Evolutionary conservation across 805 yeast species (phyloP).

Genomic region (Candida dendrica): DNA sequence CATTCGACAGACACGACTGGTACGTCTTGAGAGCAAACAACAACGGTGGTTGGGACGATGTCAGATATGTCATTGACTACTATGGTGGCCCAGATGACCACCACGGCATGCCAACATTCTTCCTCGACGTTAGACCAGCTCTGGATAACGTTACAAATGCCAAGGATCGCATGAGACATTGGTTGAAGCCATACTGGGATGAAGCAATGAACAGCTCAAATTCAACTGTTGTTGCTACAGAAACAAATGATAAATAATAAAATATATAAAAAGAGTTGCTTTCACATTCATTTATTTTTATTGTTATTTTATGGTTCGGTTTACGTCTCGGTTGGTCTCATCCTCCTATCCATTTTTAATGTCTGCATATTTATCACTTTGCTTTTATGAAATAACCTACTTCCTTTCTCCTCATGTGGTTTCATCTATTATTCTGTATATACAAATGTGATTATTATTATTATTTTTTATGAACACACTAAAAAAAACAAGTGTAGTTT

Average conservation of each 20-base stretch:
- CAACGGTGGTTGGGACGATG: conserved; percentile 50
- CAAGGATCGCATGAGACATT: conserved; percentile 59
- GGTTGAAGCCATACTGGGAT: conserved; percentile 61
- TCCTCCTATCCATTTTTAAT: background rate
- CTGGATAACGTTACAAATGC: conserved; percentile 61
- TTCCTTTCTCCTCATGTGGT: background rate
- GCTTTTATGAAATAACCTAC: background rate
- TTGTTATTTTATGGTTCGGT: background rate
- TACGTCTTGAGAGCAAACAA: conserved; percentile 67
- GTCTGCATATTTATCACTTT: background rate
- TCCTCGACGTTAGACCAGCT: conserved; percentile 93
- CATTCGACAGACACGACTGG: conserved; percentile 99
- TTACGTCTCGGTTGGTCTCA: no score
- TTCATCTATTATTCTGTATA: background rate
- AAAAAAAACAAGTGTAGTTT: no score
- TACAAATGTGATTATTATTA: background rate
- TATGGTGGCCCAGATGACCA: conserved; percentile 93
- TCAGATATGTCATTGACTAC: conserved; percentile 91
- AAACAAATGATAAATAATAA: background rate
- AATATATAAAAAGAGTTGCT: background rate
- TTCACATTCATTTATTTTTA: background rate
- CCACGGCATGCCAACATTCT: conserved; percentile 85
- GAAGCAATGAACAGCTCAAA: conserved; percentile 58
- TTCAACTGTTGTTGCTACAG: background rate
- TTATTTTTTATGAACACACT: no score